phyloP scores from a whole-genome alignment of 2,329 filamentous ascomycete species.

The Huntiella omanensis region DNA sequence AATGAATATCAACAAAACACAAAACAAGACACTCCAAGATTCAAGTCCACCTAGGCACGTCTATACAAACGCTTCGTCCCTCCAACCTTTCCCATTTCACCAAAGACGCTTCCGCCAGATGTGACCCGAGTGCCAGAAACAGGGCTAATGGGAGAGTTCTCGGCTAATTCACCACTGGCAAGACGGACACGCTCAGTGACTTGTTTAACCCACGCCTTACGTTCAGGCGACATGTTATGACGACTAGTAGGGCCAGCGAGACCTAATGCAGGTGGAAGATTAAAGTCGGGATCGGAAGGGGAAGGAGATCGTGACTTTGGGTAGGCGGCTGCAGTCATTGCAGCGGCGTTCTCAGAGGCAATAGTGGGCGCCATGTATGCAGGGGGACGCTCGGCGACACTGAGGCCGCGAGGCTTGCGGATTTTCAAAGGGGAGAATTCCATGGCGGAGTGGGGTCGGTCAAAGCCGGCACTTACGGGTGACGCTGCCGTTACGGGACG shows the following conservation, averaged over 20 bases:
- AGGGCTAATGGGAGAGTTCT: neutral
- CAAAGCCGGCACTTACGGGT: slow-evolving; percentile 21
- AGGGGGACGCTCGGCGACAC: slow-evolving; percentile 15
- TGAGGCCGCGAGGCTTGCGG: slow-evolving; percentile 33
- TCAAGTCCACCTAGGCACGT: slow-evolving; percentile 17
- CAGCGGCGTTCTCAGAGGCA: slow-evolving; percentile 11
- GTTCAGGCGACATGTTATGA: slow-evolving; percentile 51
- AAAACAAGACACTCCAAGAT: neutral
- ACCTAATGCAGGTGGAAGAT: slow-evolving; percentile 28
- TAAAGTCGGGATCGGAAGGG: slow-evolving; percentile 16
- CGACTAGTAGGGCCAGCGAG: slow-evolving; percentile 52
- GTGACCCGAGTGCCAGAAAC: neutral
- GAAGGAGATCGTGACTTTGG: slow-evolving; percentile 13
- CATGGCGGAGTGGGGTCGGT: slow-evolving; percentile 21
- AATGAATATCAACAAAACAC: neutral
- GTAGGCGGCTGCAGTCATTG: slow-evolving; percentile 19
- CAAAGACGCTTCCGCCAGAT: slow-evolving; percentile 25
- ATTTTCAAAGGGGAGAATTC: slow-evolving; percentile 25
- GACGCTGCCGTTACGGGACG: neutral
- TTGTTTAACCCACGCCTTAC: slow-evolving; percentile 62
- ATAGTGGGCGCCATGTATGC: slow-evolving; percentile 26
- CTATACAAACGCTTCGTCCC: slow-evolving; percentile 55
- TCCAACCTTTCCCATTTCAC: slow-evolving; percentile 52
- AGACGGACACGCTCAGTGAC: slow-evolving; percentile 64
- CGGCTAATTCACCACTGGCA: slow-evolving; percentile 42